phyloP scores from a whole-genome alignment of 2,329 filamentous ascomycete genomes.

The Colletotrichum sp. region DNA sequence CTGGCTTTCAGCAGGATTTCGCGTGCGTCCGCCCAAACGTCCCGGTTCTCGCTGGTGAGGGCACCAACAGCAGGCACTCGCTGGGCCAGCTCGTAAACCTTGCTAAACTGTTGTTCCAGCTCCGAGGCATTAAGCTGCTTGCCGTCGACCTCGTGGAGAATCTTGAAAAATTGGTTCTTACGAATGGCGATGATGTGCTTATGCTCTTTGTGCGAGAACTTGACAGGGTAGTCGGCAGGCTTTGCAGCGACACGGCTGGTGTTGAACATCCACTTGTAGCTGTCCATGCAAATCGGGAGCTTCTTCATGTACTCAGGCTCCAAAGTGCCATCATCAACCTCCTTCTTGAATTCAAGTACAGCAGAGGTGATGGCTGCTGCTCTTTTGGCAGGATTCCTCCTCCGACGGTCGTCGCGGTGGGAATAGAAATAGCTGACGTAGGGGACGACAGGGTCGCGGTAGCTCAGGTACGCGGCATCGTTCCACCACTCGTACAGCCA shows the following conservation, averaged over 20 bases:
- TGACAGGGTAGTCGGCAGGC: slow-evolving; percentile 82
- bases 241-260: slow-evolving; percentile 83
- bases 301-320: slow-evolving; percentile 99
- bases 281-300: slow-evolving; percentile 96
- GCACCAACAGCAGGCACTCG: slow-evolving; percentile 78
- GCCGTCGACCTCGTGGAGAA: slow-evolving; percentile 80
- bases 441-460: slow-evolving; percentile 94
- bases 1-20: slow-evolving; percentile 77
- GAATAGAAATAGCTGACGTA: slow-evolving; percentile 99
- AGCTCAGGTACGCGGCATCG: slow-evolving; percentile 86
- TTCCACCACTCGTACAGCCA: slow-evolving; percentile 99
- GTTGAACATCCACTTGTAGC: slow-evolving; percentile 99
- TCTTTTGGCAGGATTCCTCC: slow-evolving; percentile 88
- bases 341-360: slow-evolving; percentile 90
- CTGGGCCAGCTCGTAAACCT: slow-evolving; percentile 79
- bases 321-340: slow-evolving; percentile 81
- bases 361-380: slow-evolving; percentile 89
- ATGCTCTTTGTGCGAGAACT: slow-evolving; percentile 76
- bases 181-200: slow-evolving; percentile 89
- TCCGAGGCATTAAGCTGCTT: slow-evolving; percentile 88
- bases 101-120: slow-evolving; percentile 87
- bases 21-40: slow-evolving; percentile 88
- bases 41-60: slow-evolving; percentile 90
- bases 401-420: slow-evolving; percentile 88
- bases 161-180: slow-evolving; percentile 98